Percentiles rank a stretch among this genome's conserved stretches.
phyloP scores from a whole-genome alignment of 176 grass and related monocot species.

The Rhynchospora pubera region DNA sequence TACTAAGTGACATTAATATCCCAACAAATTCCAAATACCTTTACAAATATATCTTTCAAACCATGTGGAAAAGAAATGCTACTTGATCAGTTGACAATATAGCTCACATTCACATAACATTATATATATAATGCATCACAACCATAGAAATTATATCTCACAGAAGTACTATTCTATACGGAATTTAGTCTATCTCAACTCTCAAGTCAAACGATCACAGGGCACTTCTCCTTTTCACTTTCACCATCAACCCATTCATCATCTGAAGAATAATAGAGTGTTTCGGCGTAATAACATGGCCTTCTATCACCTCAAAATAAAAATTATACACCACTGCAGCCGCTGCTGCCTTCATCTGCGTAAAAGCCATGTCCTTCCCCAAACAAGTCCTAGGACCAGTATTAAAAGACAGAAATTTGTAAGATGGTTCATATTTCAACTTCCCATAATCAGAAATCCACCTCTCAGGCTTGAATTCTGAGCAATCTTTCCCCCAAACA shows the following conservation, averaged over 20 bases:
- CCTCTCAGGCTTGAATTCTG: slow-evolving; percentile 63
- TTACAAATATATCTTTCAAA: too few species aligned
- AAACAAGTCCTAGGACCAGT: slow-evolving; percentile 69
- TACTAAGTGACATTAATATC: too few species aligned
- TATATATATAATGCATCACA: too few species aligned
- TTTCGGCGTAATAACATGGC: slow-evolving; percentile 53
- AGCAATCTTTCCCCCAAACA: slow-evolving; percentile 79
- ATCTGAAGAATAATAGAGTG: slow-evolving; percentile 84
- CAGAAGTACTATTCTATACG: too few species aligned
- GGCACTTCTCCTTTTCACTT: slow-evolving; percentile 28
- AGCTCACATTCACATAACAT: too few species aligned
- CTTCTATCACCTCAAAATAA: slow-evolving; percentile 35
- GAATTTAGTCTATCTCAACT: not conserved
- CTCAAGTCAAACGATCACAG: not conserved
- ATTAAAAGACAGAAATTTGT: slow-evolving; percentile 88
- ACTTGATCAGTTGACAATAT: too few species aligned
- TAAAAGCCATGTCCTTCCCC: slow-evolving; percentile 77
- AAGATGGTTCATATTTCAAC: slow-evolving; percentile 60
- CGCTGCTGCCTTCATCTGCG: slow-evolving; percentile 60
- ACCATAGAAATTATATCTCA: too few species aligned
- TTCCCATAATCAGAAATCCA: slow-evolving; percentile 51
- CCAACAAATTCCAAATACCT: too few species aligned
- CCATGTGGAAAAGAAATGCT: too few species aligned
- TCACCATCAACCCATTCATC: slow-evolving; percentile 61
- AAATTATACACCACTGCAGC: slow-evolving; percentile 62